Percentiles rank a stretch among this genome's conserved stretches.
These are phyloP conservation scores for Hypoxylon sp. DNA, from an alignment of 2,329 filamentous ascomycete species.

Conservation along the genomic window DNA sequence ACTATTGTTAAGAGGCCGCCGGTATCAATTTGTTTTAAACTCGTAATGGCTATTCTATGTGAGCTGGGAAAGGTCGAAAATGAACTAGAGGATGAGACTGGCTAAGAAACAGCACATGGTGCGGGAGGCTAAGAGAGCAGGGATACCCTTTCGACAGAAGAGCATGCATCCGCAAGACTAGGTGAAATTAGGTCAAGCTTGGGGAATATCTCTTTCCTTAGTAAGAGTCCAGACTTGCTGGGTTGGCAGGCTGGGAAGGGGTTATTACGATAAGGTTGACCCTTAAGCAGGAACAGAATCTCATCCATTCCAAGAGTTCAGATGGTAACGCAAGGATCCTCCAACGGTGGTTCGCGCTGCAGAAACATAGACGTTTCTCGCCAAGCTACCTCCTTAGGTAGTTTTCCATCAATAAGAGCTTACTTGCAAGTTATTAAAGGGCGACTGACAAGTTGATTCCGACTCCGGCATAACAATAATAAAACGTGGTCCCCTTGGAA, in stretches of 20 bases:
- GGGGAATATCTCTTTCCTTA: constrained; percentile 7
- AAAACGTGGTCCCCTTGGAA: constrained; percentile 39
- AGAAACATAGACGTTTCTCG: constrained; percentile 39
- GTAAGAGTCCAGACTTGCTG: constrained; percentile 22
- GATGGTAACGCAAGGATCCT: constrained; percentile 37
- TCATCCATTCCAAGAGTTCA: constrained; percentile 33
- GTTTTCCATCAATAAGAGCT: constrained; percentile 13
- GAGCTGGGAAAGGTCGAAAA: constrained; percentile 20
- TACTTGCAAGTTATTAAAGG: constrained; percentile 29
- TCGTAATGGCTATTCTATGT: constrained; percentile 7
- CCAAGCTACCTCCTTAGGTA: too few species aligned
- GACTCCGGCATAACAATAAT: constrained; percentile 35
- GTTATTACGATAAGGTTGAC: constrained; percentile 37
- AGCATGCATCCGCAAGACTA: constrained; percentile 21
- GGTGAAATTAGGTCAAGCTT: constrained; percentile 16
- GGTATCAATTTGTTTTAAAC: background rate
- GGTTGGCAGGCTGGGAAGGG: constrained; percentile 17
- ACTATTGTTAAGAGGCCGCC: constrained; percentile 27
- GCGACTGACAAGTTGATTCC: constrained; percentile 23
- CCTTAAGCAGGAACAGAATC: constrained; percentile 42
- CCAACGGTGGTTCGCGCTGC: constrained; percentile 23
- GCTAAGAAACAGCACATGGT: constrained; percentile 37
- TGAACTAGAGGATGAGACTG: constrained; percentile 37
- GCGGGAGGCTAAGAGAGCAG: constrained; percentile 27
- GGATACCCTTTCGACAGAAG: constrained; percentile 16